Evolutionary conservation across 75 land plant genomes (phyloP).

Genomic region (Pinus taeda): DNA sequence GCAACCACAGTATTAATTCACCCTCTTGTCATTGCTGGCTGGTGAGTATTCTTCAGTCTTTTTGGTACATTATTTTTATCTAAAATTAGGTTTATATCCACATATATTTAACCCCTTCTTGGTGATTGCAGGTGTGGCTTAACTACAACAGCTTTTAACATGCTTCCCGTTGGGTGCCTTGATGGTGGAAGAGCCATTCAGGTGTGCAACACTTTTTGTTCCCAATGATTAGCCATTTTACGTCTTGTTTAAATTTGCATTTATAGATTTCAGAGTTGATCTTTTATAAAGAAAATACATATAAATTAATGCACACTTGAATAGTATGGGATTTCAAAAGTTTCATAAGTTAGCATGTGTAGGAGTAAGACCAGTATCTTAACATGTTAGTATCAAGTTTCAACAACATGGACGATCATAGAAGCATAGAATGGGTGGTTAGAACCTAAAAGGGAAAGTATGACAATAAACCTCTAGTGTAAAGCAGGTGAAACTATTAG

Average conservation of each 20-base stretch:
- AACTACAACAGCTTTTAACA: constrained; percentile 92
- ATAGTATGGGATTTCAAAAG: too few species aligned
- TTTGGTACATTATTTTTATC: neutral
- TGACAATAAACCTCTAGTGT: too few species aligned
- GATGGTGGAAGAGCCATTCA: constrained; percentile 97
- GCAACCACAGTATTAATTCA: constrained; percentile 85
- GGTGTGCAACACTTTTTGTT: constrained; percentile 30
- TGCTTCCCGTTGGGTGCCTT: constrained; percentile 97
- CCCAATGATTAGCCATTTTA: neutral
- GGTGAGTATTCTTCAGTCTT: constrained; percentile 41
- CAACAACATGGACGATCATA: too few species aligned
- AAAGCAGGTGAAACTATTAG: too few species aligned
- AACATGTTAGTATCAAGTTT: too few species aligned
- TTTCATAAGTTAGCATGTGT: too few species aligned
- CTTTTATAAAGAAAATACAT: too few species aligned
- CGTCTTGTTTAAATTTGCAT: neutral
- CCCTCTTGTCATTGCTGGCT: constrained; percentile 98
- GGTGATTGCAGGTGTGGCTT: constrained; percentile 83
- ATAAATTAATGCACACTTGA: too few species aligned
- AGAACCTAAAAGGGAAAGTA: too few species aligned
- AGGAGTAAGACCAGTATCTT: too few species aligned
- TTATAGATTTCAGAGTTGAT: too few species aligned
- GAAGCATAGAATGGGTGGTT: too few species aligned
- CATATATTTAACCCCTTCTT: neutral
- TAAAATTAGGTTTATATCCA: neutral